Base-by-base conservation (phyloP, 2,329 filamentous ascomycete species). In the Penicillium sp. region DNA sequence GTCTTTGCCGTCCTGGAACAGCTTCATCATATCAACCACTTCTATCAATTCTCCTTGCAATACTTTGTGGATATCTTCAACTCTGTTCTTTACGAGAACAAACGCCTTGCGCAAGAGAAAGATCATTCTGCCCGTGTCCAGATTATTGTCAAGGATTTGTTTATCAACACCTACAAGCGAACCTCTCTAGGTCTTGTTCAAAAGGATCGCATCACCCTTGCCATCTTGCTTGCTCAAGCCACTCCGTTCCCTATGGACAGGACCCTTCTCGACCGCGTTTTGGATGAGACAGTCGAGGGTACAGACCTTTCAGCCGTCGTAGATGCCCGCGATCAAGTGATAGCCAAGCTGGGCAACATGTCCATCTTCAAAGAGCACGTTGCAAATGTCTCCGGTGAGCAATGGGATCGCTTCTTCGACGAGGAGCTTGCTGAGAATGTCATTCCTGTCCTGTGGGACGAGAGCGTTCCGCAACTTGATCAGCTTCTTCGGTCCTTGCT, bases 31-130 rank as follows among this genome's bases (percentile, higher is more conserved):
- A 87, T 99, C 72, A 97, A 99, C 73, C 94, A 97, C 79, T 97
- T 97, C 77, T 99, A 99, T 75, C 95, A 97, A 72, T 99, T 99
- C 81, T 99, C 94, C 35, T 82, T 99, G 56, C 92, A 97, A 74
- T 99, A 96, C 76, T 99, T 99, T 77, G 84, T 96, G 51, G 90
- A 97, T 71, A 99, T 99, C 64, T 99, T 99, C 83, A 90, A 96
- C 70, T 85, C 88, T 6, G 94, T 99, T 7, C 81, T 99, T 36
- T 88, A 88, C 63, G 83, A 85, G 55, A 95, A 95, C 73, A 86
- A 87, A 67, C 85, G 85, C 56, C 79, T 94, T 47, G 82, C 83
- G 18, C 81, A 79, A 55, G 85, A 88, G 72, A 86, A 83, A 30
- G 87, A 94, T 60, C 84, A 96, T 74, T 86, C 90, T 61, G 81